Conservation (phyloP, 1,139 yeast species). For the Yamadazyma pseudoaaseri region DNA sequence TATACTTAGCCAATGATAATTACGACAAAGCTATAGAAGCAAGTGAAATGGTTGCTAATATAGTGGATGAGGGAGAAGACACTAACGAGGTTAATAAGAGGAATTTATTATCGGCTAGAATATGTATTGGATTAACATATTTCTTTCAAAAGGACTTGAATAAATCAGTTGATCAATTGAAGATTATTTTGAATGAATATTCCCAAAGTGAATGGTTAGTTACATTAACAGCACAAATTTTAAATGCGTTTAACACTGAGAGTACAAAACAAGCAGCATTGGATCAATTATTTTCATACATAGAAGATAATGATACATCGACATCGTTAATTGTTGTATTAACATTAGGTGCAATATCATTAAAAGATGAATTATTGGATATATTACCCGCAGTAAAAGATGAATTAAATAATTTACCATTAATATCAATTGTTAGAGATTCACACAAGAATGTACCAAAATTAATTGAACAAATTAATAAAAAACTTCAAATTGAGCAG, state of each 20-base stretch:
- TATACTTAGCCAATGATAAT: constrained; percentile 57
- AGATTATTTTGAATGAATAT: constrained; percentile 48
- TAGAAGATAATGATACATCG: constrained; percentile 53
- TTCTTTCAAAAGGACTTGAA: constrained; percentile 65
- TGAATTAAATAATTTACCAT: constrained; percentile 56
- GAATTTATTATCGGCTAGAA: constrained; percentile 53
- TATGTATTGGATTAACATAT: constrained; percentile 67
- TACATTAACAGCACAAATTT: constrained; percentile 71
- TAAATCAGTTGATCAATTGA: constrained; percentile 66
- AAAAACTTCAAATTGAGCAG: constrained; percentile 22
- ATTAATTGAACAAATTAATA: constrained; percentile 53
- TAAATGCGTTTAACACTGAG: constrained; percentile 68
- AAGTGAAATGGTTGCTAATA: constrained; percentile 55
- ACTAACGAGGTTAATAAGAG: constrained; percentile 12
- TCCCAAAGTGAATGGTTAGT: constrained; percentile 60
- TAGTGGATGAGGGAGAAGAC: constrained; percentile 28
- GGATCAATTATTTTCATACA: constrained; percentile 63
- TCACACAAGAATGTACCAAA: constrained; percentile 56
- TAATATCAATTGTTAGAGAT: constrained; percentile 50
- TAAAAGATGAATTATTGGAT: constrained; percentile 61
- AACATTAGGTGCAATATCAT: constrained; percentile 77
- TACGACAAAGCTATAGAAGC: constrained; percentile 60
- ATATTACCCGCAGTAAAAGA: constrained; percentile 63
- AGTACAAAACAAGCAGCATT: constrained; percentile 83
- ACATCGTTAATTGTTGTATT: constrained; percentile 64